phyloP scores from a whole-genome alignment of 2,329 filamentous ascomycete species.

The Didymella sp. region DNA sequence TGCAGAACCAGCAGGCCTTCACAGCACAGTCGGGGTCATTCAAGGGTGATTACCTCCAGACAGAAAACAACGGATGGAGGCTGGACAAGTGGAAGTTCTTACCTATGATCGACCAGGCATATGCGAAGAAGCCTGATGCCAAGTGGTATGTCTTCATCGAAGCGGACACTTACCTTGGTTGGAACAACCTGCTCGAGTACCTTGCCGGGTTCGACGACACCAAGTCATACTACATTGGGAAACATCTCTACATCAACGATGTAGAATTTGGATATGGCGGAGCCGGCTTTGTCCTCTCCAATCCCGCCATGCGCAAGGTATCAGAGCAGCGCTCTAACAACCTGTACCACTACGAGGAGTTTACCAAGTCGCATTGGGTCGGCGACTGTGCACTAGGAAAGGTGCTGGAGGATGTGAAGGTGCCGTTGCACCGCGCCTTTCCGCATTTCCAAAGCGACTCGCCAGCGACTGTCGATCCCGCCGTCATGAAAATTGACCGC shows the following conservation, averaged over 20 bases:
- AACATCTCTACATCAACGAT: constrained; percentile 53
- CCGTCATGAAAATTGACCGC: constrained; percentile 43
- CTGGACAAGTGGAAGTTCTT: constrained; percentile 68
- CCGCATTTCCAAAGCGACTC: constrained; percentile 57
- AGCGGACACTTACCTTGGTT: constrained; percentile 47
- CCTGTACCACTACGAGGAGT: constrained; percentile 46
- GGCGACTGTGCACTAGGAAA: constrained; percentile 51
- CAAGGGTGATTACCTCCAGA: constrained; percentile 47
- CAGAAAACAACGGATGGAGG: constrained; percentile 56
- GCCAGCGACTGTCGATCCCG: constrained; percentile 51
- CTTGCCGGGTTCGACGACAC: constrained; percentile 49
- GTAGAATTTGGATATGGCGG: constrained; percentile 56
- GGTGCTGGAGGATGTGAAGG: constrained; percentile 46
- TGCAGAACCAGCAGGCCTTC: constrained; percentile 43
- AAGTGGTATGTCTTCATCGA: constrained; percentile 52
- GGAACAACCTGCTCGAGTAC: constrained; percentile 52
- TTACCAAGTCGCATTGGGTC: constrained; percentile 48
- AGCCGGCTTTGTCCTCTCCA: constrained; percentile 54
- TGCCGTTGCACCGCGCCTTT: constrained; percentile 49
- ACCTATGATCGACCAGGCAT: constrained; percentile 60
- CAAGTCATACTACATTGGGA: constrained; percentile 54
- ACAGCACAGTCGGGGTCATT: constrained; percentile 42
- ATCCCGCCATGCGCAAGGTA: constrained; percentile 50
- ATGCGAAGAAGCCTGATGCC: constrained; percentile 43
- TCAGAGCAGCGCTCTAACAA: constrained; percentile 40